phyloP scores from a whole-genome alignment of 2,329 filamentous ascomycete genomes.

The Aspergillus luchuensis region DNA sequence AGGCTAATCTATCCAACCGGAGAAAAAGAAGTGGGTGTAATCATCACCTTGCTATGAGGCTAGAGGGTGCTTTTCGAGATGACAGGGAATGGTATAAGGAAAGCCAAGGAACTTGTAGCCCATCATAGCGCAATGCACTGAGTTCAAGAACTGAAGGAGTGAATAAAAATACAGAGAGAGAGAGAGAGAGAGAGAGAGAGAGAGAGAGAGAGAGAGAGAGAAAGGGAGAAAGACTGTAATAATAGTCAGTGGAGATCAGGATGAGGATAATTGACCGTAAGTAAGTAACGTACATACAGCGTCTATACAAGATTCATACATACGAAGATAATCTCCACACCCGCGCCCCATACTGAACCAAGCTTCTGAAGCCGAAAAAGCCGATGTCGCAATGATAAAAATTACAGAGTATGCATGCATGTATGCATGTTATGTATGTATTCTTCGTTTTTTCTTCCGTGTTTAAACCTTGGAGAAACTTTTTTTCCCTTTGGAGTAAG shows the following conservation, averaged over 20 bases:
- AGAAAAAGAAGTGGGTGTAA: background rate
- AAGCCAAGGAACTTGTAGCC: too few species aligned
- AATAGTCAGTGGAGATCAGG: background rate
- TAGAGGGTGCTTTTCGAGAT: too few species aligned
- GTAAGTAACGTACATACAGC: background rate
- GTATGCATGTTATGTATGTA: background rate
- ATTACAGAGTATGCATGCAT: background rate
- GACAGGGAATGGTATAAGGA: too few species aligned
- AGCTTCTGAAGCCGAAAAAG: slow-evolving; percentile 12
- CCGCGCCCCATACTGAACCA: background rate
- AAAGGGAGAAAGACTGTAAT: background rate
- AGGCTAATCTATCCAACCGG: background rate
- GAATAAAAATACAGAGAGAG: too few species aligned
- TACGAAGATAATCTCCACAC: slow-evolving; percentile 1
- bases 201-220: too few species aligned
- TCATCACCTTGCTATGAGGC: background rate
- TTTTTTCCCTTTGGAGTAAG: background rate
- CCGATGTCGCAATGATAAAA: slow-evolving; percentile 24
- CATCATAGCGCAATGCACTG: too few species aligned
- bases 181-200: too few species aligned
- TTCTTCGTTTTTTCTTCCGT: background rate
- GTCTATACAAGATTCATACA: background rate
- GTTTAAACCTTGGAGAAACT: background rate
- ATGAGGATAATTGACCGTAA: background rate
- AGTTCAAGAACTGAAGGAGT: too few species aligned